phyloP scores from a whole-genome alignment of 2,329 filamentous ascomycete genomes.

The Beauveria pseudobassiana region DNA sequence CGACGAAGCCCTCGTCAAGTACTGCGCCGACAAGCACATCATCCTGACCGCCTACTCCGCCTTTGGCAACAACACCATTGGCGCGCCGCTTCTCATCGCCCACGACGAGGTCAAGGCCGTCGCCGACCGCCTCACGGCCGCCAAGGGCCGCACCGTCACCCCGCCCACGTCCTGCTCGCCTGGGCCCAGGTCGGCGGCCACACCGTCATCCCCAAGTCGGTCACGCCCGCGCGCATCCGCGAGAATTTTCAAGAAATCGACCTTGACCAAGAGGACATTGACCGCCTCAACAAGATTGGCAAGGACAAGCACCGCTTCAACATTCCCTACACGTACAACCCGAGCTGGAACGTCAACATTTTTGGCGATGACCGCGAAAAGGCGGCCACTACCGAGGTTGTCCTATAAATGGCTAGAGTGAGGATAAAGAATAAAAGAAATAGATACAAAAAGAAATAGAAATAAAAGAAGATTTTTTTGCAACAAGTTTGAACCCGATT shows the following conservation, averaged over 20 bases:
- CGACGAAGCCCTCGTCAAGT: slow-evolving; percentile 48
- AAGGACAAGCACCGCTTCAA: slow-evolving; percentile 35
- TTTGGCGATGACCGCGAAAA: slow-evolving; percentile 48
- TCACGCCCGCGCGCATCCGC: slow-evolving; percentile 59
- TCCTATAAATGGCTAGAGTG: slow-evolving; percentile 23
- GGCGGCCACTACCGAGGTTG: slow-evolving; percentile 39
- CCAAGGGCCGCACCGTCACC: slow-evolving; percentile 30
- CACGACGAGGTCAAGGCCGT: slow-evolving; percentile 47
- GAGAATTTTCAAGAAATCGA: slow-evolving; percentile 64
- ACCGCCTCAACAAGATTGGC: slow-evolving; percentile 54
- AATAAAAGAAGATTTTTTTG: not conserved
- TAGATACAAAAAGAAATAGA: not conserved
- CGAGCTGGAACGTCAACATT: slow-evolving; percentile 50
- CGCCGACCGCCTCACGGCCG: slow-evolving; percentile 36
- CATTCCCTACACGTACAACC: slow-evolving; percentile 37
- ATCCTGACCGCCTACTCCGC: slow-evolving; percentile 59
- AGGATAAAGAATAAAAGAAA: not conserved
- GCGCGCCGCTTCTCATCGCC: slow-evolving; percentile 48
- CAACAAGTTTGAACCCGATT: not conserved
- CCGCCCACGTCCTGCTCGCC: slow-evolving; percentile 44
- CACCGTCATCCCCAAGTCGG: slow-evolving; percentile 69
- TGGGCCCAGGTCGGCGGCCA: slow-evolving; percentile 54
- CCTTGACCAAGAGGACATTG: slow-evolving; percentile 49
- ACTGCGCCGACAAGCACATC: slow-evolving; percentile 55
- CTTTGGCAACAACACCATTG: slow-evolving; percentile 39